A percentile compares a stretch with the other conserved stretches of the same genome.
phyloP scores from a whole-genome alignment of 495 filamentous ascomycete genomes.

The Penicillium simplicissimum region DNA sequence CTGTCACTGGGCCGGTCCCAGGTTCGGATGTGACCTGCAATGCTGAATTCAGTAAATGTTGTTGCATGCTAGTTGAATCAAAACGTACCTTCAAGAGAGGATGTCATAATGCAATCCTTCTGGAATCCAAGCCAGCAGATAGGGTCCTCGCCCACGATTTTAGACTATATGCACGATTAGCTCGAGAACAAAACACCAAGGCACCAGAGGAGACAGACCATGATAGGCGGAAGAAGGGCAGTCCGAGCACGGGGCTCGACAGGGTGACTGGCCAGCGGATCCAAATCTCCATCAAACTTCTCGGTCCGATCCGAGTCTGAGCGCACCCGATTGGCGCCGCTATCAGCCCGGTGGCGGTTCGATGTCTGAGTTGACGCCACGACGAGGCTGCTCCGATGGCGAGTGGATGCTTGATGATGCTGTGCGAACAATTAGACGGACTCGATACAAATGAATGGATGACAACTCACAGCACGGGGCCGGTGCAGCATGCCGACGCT shows the following conservation, averaged over 20 bases:
- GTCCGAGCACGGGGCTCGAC: slow-evolving; percentile 79
- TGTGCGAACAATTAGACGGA: slow-evolving; percentile 39
- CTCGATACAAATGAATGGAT: background rate
- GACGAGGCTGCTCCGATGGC: slow-evolving; percentile 42
- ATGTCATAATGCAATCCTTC: slow-evolving; percentile 88
- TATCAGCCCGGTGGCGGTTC: slow-evolving; percentile 71
- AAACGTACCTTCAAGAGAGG: slow-evolving; percentile 76
- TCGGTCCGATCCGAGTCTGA: slow-evolving; percentile 67
- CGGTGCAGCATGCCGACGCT: slow-evolving; percentile 93
- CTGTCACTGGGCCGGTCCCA: slow-evolving; percentile 78
- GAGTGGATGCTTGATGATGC: slow-evolving; percentile 46
- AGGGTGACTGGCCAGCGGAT: slow-evolving; percentile 62
- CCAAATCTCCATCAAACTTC: slow-evolving; percentile 47
- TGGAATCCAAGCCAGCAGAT: slow-evolving; percentile 88
- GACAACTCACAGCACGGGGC: slow-evolving; percentile 68
- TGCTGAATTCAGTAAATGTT: slow-evolving; percentile 2
- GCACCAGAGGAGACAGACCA: slow-evolving; percentile 53
- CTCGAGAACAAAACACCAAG: background rate
- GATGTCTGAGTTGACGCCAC: slow-evolving; percentile 59
- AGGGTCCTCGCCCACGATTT: slow-evolving; percentile 82
- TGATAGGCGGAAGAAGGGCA: slow-evolving; percentile 88
- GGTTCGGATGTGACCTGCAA: slow-evolving; percentile 78
- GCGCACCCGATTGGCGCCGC: slow-evolving; percentile 56
- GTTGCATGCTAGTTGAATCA: background rate
- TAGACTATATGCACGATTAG: slow-evolving; percentile 56